phyloP scores from a whole-genome alignment of 2,329 filamentous ascomycete species.

The Colletotrichum karsti region DNA sequence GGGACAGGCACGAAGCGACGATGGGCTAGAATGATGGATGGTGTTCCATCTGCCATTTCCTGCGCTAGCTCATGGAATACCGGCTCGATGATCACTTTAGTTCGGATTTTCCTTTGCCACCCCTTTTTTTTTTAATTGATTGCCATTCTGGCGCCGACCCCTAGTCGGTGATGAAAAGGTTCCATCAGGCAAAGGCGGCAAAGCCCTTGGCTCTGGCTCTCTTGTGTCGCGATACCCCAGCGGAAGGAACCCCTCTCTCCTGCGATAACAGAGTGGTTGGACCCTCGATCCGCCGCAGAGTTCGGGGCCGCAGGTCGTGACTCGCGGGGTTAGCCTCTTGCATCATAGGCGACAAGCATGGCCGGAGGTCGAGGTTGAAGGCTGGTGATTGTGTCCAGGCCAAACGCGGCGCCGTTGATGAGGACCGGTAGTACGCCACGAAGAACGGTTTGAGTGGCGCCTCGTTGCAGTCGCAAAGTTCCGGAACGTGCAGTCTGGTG shows the following conservation, averaged over 20 bases:
- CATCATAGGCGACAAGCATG: conserved; percentile 14
- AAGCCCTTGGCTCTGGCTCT: conserved; percentile 18
- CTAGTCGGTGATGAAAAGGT: conserved; percentile 1
- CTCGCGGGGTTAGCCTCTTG: conserved; percentile 25
- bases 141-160: conserved; percentile 1
- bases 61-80: conserved; percentile 15
- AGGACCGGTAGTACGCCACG: conserved; percentile 3
- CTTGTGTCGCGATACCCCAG: conserved; percentile 10
- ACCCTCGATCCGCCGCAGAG: conserved; percentile 23
- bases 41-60: conserved; percentile 15
- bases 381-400: neutral
- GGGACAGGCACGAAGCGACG: neutral
- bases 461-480: neutral
- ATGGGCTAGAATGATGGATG: conserved; percentile 21
- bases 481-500: no score
- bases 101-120: conserved; percentile 24
- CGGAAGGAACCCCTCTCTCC: neutral
- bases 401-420: conserved; percentile 1
- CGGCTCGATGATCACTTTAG: conserved; percentile 25
- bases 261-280: conserved; percentile 20
- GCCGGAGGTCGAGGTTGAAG: neutral
- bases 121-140: conserved; percentile 17
- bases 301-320: conserved; percentile 24
- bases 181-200: conserved; percentile 26
- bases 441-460: neutral